Evolutionary conservation across 441 rosid species (phyloP).

Genomic region (Jatropha multifida): DNA sequence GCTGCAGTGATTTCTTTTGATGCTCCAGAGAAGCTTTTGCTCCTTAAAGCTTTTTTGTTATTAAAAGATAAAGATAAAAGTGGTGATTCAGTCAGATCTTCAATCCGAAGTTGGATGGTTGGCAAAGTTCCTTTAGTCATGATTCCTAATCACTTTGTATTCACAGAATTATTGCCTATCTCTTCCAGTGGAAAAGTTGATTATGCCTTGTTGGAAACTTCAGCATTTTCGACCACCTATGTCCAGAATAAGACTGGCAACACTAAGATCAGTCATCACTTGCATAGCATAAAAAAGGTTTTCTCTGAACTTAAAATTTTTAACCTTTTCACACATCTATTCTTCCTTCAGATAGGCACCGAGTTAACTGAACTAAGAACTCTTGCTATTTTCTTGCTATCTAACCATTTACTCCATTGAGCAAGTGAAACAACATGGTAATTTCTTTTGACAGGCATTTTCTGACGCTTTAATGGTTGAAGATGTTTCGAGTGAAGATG

Average conservation of each 20-base stretch:
- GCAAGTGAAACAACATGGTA: background rate
- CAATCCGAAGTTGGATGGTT: constrained; percentile 60
- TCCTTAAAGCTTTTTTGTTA: constrained; percentile 59
- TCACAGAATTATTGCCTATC: constrained; percentile 56
- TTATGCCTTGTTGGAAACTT: constrained; percentile 51
- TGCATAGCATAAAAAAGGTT: constrained; percentile 75
- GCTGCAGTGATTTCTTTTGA: constrained; percentile 59
- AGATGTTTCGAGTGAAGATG: constrained; percentile 63
- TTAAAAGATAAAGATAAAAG: constrained; percentile 43
- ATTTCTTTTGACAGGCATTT: constrained; percentile 59
- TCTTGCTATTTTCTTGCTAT: background rate
- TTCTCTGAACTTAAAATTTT: constrained; percentile 13
- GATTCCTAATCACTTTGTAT: constrained; percentile 62
- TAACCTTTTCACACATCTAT: background rate
- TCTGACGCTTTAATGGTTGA: constrained; percentile 66
- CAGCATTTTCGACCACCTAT: constrained; percentile 25
- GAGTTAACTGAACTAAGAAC: background rate
- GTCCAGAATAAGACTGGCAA: constrained; percentile 33
- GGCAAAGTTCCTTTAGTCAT: constrained; percentile 61
- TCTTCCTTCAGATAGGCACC: background rate
- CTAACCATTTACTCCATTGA: background rate
- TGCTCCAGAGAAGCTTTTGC: constrained; percentile 40
- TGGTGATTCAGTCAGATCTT: constrained; percentile 35
- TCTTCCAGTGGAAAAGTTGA: constrained; percentile 90
- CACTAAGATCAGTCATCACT: constrained; percentile 28